phyloP scores from a whole-genome alignment of 2,329 filamentous ascomycete genomes.

The Chalara sp. region DNA sequence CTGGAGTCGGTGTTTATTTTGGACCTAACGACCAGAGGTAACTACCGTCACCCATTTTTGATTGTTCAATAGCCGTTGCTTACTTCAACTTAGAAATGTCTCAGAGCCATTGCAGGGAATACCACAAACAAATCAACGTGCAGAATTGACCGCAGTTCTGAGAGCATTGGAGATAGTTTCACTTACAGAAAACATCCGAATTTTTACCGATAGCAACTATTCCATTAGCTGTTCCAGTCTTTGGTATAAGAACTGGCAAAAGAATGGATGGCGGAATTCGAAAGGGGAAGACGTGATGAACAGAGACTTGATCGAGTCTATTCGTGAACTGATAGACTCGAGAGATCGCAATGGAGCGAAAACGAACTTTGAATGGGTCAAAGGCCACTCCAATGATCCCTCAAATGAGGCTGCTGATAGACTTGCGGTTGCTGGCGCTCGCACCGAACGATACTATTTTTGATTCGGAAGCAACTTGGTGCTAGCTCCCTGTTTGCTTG shows the following conservation, averaged over 20 bases:
- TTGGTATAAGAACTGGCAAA: slow-evolving; percentile 75
- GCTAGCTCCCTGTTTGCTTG: too few relatives aligned
- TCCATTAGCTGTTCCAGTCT: slow-evolving; percentile 81
- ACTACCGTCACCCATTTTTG: slow-evolving; percentile 9
- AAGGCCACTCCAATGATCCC: slow-evolving; percentile 66
- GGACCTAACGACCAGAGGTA: slow-evolving; percentile 48
- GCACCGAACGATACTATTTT: not conserved
- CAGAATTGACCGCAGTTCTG: slow-evolving; percentile 84
- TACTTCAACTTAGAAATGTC: slow-evolving; percentile 40
- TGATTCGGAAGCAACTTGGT: too few relatives aligned
- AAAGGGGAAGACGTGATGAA: slow-evolving; percentile 73
- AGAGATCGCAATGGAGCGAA: slow-evolving; percentile 50
- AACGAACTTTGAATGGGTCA: slow-evolving; percentile 81
- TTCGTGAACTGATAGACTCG: slow-evolving; percentile 65
- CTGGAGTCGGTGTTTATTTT: slow-evolving; percentile 60
- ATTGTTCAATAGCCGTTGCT: not conserved
- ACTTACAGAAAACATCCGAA: slow-evolving; percentile 60
- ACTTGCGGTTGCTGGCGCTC: slow-evolving; percentile 64
- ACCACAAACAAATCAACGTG: slow-evolving; percentile 86
- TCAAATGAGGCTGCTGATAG: slow-evolving; percentile 79
- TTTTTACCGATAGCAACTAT: slow-evolving; percentile 87
- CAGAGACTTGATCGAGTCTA: slow-evolving; percentile 70
- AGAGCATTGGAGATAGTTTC: slow-evolving; percentile 75
- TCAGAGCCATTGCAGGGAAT: slow-evolving; percentile 24
- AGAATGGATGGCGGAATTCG: slow-evolving; percentile 70